Base-by-base conservation (phyloP, 2,329 filamentous ascomycete species). In the Aspergillus ochraceus region DNA sequence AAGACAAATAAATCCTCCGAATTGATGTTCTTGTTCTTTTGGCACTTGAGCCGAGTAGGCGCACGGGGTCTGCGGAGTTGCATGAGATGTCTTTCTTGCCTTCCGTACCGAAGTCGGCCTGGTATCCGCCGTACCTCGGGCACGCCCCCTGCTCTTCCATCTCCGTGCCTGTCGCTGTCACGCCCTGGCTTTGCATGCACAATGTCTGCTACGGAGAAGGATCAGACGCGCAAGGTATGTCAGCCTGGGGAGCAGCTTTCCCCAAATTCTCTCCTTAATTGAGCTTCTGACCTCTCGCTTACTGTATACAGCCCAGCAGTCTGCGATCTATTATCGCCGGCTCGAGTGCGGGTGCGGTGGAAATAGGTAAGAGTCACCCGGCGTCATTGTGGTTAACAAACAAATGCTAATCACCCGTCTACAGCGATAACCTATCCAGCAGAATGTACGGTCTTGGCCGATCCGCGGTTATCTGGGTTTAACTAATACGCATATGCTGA, bases 261-360 rank as follows among this genome's bases (percentile, higher is more conserved):
- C 46, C 2, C 51, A 30, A 52, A 53, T 68, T 72, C 60, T 71
- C 61, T 83, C 83, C 72, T 6, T 52, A 22, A 20, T 36, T 26
- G 4, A 19, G 12, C 42, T 2, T 19, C 30, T 42, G 36, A n/a
- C 36, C 36, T 42, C 19, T 29, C 24, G 29, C 42, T 65, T 70
- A 58, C 71, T 9, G 10, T 42, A 29, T 26, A 9, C 29, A 88
- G 78, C 91, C 93, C 51, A 97, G 90, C 71, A 86, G 90, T 52
- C 78, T 97, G 74, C 90, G 95, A 68, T 97, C 92, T 60, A 91
- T 98, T 69, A 83, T 98, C 69, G 95, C 95, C 58, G 95, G 95
- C 64, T 91, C 92, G 58, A 90, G 90, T n/a, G 95, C 94, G 57
- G 95, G 95, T 71, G 95, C 93, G 57, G 86, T 98, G 66, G 94